A percentile compares a stretch with the other conserved stretches of the same genome.
These are phyloP conservation scores for Citrullus amarus DNA, from an alignment of 306 rosid genomes.

Conservation along the genomic window DNA sequence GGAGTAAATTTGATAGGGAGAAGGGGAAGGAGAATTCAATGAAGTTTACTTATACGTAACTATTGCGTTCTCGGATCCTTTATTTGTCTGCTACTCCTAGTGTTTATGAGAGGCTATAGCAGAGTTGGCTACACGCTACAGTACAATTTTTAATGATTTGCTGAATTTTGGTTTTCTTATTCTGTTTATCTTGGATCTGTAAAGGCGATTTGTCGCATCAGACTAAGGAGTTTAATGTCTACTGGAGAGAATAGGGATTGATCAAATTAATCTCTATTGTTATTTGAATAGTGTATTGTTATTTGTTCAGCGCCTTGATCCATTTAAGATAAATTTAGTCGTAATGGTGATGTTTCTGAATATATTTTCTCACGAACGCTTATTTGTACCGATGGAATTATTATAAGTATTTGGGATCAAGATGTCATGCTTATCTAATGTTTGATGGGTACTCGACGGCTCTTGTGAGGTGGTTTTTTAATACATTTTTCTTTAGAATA, in stretches of 20 bases:
- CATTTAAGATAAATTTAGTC: background rate
- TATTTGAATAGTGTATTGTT: background rate
- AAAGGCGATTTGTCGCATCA: background rate
- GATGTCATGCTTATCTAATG: constrained; percentile 4
- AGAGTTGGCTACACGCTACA: background rate
- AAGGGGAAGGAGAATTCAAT: background rate
- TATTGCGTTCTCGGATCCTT: background rate
- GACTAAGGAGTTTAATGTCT: background rate
- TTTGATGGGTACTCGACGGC: background rate
- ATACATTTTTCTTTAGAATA: background rate
- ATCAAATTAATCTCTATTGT: background rate
- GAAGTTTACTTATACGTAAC: background rate
- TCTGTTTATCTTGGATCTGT: background rate
- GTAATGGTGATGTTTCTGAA: background rate
- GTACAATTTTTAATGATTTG: background rate
- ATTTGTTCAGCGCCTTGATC: background rate
- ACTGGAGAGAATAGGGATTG: background rate
- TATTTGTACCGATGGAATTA: background rate
- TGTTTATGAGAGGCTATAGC: background rate
- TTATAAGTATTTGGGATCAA: background rate
- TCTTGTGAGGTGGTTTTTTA: background rate
- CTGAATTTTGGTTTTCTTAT: background rate
- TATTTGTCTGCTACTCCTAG: background rate
- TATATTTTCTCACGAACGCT: background rate
- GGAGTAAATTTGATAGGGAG: background rate